These are phyloP conservation scores for Candida ficus DNA, from an alignment of 805 yeast species.

Conservation along the genomic window DNA sequence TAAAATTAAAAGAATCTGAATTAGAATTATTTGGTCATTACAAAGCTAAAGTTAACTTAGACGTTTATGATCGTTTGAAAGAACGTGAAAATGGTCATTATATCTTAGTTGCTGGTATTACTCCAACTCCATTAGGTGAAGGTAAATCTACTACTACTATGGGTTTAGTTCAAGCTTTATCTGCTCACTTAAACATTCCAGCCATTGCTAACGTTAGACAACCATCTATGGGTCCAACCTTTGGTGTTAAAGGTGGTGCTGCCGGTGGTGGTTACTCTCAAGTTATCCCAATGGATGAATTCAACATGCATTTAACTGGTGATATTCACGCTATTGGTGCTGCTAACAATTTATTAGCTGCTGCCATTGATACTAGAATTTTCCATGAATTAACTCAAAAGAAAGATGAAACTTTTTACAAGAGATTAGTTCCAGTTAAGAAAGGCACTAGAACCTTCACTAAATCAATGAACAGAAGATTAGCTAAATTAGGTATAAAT, in stretches of 20 bases:
- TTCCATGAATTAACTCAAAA: conserved; percentile 85
- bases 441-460: conserved; percentile 79
- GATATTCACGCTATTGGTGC: conserved; percentile 95
- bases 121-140: conserved; percentile 98
- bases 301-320: conserved; percentile 95
- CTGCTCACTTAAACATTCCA: conserved; percentile 79
- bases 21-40: conserved; percentile 83
- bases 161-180: conserved; percentile 94
- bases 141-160: conserved; percentile 96
- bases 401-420: conserved; percentile 65
- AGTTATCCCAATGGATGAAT: conserved; percentile 98
- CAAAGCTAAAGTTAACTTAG: conserved; percentile 82
- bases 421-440: conserved; percentile 80
- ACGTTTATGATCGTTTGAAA: conserved; percentile 62
- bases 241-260: conserved; percentile 98
- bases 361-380: conserved; percentile 95
- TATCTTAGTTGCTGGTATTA: conserved; percentile 91
- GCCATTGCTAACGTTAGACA: conserved; percentile 95
- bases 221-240: conserved; percentile 98
- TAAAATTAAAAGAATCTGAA: conserved; percentile 75
- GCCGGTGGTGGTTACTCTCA: conserved; percentile 99
- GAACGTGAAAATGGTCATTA: conserved; percentile 71
- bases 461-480: conserved; percentile 69
- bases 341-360: conserved; percentile 90
- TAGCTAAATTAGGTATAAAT: conserved; percentile 73